Conservation (phyloP, 768 basidiomycete genomes). For the Boletus reticuloceps region DNA sequence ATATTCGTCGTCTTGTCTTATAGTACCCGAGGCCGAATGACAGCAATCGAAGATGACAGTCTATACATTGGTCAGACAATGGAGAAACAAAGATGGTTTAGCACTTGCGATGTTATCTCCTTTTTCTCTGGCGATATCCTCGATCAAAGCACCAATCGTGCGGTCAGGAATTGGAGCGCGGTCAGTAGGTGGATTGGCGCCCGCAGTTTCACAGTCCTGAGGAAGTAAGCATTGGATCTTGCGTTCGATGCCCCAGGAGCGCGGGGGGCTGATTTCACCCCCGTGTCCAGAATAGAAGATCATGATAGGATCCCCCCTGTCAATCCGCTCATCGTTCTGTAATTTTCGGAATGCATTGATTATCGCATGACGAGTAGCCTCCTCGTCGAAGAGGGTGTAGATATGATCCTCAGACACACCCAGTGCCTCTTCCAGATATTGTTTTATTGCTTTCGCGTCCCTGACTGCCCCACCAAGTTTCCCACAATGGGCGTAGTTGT, state of each 20-base stretch:
- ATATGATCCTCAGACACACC: slow-evolving; percentile 34
- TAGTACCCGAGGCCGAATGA: slow-evolving; percentile 40
- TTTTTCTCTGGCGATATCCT: slow-evolving; percentile 34
- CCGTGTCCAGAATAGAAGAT: slow-evolving; percentile 51
- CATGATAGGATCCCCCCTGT: slow-evolving; percentile 35
- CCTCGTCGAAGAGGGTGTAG: slow-evolving; percentile 33
- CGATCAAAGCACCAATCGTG: slow-evolving; percentile 37
- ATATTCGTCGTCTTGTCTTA: slow-evolving; percentile 10
- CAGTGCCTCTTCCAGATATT: slow-evolving; percentile 31
- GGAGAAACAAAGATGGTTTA: not conserved
- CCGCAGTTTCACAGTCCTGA: slow-evolving; percentile 19
- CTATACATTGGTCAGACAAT: slow-evolving; percentile 19
- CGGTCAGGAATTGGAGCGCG: slow-evolving; percentile 41
- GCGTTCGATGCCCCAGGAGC: slow-evolving; percentile 5
- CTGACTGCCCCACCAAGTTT: slow-evolving; percentile 34
- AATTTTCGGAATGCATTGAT: slow-evolving; percentile 28
- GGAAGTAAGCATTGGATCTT: slow-evolving; percentile 28
- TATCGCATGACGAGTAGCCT: slow-evolving; percentile 38
- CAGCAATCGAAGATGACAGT: slow-evolving; percentile 49
- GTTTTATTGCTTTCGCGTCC: slow-evolving; percentile 34
- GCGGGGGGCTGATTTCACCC: slow-evolving; percentile 31
- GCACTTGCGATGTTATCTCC: slow-evolving; percentile 44
- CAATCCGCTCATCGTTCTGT: slow-evolving; percentile 22
- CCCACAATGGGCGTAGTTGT: slow-evolving; percentile 30
- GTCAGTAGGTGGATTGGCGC: too few relatives aligned